phyloP scores from a whole-genome alignment of 192 early-diverging fungal species.

The Coemansia sp. region DNA sequence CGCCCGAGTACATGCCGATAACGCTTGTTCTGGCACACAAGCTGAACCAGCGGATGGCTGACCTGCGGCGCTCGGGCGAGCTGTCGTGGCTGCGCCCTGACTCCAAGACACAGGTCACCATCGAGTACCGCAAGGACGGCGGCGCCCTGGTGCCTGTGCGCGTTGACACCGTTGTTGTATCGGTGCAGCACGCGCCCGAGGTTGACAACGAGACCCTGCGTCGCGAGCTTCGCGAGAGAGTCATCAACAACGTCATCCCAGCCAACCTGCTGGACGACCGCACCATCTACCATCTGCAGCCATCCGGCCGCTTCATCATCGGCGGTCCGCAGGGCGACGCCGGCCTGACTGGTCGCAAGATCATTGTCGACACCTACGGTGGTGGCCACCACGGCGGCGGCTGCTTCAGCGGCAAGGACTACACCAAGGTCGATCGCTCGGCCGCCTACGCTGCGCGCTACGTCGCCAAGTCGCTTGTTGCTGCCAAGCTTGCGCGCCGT shows the following conservation, averaged over 20 bases:
- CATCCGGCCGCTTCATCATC: slow-evolving; percentile 98
- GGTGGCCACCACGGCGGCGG: slow-evolving; percentile 97
- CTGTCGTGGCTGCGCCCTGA: slow-evolving; percentile 96
- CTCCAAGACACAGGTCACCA: slow-evolving; percentile 99
- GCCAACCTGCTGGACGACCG: slow-evolving; percentile 83
- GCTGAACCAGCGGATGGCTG: slow-evolving; percentile 95
- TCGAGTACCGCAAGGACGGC: slow-evolving; percentile 95
- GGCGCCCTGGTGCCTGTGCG: slow-evolving; percentile 94
- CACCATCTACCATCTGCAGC: slow-evolving; percentile 97
- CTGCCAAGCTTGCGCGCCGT: slow-evolving; percentile 91
- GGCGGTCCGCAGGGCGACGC: slow-evolving; percentile 99
- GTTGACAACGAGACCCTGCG: slow-evolving; percentile 84
- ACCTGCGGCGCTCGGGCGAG: slow-evolving; percentile 89
- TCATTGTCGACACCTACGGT: slow-evolving; percentile 84
- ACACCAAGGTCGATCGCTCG: slow-evolving; percentile 99
- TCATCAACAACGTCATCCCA: slow-evolving; percentile 92
- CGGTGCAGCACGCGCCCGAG: slow-evolving; percentile 93
- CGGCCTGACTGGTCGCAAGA: slow-evolving; percentile 98
- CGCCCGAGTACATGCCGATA: slow-evolving; percentile 98
- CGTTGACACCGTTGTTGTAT: slow-evolving; percentile 97
- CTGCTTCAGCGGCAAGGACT: slow-evolving; percentile 99
- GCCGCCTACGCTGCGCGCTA: slow-evolving; percentile 97
- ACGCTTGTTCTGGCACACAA: slow-evolving; percentile 95
- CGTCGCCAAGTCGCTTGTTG: slow-evolving; percentile 97
- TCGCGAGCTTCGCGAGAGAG: slow-evolving; percentile 85